These are phyloP conservation scores for Euryodendron excelsum DNA, from an alignment of 148 eudicot species.

Conservation along the genomic window DNA sequence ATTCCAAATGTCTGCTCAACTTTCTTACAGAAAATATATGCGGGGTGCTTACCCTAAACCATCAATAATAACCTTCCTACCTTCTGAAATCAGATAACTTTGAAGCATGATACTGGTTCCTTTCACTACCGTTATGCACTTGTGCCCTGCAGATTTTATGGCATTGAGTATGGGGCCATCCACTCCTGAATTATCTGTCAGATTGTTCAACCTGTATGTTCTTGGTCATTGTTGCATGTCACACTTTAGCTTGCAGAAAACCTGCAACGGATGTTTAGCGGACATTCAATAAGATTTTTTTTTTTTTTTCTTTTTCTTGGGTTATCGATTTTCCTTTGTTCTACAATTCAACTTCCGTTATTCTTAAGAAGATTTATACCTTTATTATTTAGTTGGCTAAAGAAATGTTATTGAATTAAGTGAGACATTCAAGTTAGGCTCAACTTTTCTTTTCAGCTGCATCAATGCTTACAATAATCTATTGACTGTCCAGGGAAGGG, in stretches of 20 bases:
- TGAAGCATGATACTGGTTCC: background rate
- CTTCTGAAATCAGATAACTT: background rate
- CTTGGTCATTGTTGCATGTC: background rate
- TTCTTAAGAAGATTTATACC: background rate
- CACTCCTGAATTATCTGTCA: background rate
- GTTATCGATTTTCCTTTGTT: background rate
- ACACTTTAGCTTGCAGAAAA: background rate
- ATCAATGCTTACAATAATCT: background rate
- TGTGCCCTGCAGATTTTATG: too few relatives aligned
- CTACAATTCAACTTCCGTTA: background rate
- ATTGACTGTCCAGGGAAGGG: conserved; percentile 68
- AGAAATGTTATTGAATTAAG: background rate
- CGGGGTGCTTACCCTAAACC: too few relatives aligned
- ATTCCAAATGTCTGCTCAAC: too few relatives aligned
- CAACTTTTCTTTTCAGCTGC: background rate
- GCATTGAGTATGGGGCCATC: background rate
- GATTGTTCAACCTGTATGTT: background rate
- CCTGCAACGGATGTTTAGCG: background rate
- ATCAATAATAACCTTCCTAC: too few relatives aligned
- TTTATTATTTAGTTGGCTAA: background rate
- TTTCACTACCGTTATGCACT: background rate
- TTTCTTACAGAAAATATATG: too few relatives aligned
- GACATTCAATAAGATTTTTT: background rate
- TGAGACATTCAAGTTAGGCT: background rate
- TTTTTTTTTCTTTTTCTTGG: background rate